These are phyloP conservation scores for Pleurotus citrinopileatus DNA, from an alignment of 768 basidiomycete genomes.

Conservation along the genomic window DNA sequence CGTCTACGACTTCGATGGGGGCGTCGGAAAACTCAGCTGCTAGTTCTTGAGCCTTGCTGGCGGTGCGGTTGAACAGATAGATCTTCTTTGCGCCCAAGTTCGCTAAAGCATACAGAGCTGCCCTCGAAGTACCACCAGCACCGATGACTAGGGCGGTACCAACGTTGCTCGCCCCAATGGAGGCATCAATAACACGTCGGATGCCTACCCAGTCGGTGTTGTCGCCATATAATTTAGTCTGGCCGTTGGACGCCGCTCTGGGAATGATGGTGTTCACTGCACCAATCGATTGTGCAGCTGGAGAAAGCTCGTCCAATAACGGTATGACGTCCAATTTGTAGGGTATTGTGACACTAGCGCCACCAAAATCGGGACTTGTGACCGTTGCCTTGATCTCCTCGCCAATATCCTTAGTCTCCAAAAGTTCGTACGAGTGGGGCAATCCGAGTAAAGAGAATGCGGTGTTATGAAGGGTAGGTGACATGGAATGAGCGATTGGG, in stretches of 20 bases:
- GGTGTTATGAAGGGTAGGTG: slow-evolving; percentile 91
- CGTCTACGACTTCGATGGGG: slow-evolving; percentile 56
- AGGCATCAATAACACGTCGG: slow-evolving; percentile 45
- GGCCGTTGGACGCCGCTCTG: slow-evolving; percentile 33
- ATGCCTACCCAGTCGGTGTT: slow-evolving; percentile 98
- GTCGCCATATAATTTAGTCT: slow-evolving; percentile 71
- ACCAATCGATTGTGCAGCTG: slow-evolving; percentile 82
- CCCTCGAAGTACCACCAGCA: slow-evolving; percentile 92
- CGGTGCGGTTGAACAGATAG: slow-evolving; percentile 88
- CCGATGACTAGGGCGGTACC: slow-evolving; percentile 81
- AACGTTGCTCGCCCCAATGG: slow-evolving; percentile 36
- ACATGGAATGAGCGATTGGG: slow-evolving; percentile 88
- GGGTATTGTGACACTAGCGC: slow-evolving; percentile 96
- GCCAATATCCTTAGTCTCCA: slow-evolving; percentile 69
- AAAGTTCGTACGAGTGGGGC: slow-evolving; percentile 76
- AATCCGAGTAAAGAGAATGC: slow-evolving; percentile 79
- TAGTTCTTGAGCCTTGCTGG: slow-evolving; percentile 67
- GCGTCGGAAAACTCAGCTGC: slow-evolving; percentile 64
- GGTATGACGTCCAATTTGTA: slow-evolving; percentile 90
- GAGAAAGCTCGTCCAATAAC: slow-evolving; percentile 74
- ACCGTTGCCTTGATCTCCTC: slow-evolving; percentile 65
- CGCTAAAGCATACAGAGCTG: slow-evolving; percentile 88
- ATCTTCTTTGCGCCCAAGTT: slow-evolving; percentile 64
- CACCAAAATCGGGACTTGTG: slow-evolving; percentile 74
- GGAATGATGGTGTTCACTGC: slow-evolving; percentile 94